Conservation (phyloP, 2,329 filamentous ascomycete genomes). For the Aspergillus niger region DNA sequence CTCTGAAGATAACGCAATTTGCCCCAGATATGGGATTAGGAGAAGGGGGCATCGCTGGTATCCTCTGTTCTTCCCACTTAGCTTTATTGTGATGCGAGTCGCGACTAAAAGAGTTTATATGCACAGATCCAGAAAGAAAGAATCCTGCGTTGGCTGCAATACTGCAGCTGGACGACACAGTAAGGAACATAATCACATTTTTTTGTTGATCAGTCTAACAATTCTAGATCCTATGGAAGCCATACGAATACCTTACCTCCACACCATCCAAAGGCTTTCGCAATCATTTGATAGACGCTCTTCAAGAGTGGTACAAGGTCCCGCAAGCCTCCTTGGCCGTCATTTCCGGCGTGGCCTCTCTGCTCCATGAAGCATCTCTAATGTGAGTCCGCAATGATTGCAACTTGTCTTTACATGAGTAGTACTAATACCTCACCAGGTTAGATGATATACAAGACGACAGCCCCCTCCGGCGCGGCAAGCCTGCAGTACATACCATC, state of each 20-base stretch:
- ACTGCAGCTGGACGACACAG: too few relatives aligned
- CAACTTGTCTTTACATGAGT: too few relatives aligned
- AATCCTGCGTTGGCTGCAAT: too few relatives aligned
- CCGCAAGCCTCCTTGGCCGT: not conserved
- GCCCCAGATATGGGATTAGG: not conserved
- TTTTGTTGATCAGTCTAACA: not conserved
- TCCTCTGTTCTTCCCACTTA: not conserved
- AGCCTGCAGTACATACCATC: constrained; percentile 45
- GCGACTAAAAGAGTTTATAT: not conserved
- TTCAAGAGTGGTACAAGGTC: not conserved
- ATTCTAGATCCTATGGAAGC: not conserved
- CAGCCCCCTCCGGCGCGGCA: constrained; percentile 44
- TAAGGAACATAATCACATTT: too few relatives aligned
- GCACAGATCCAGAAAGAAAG: too few relatives aligned
- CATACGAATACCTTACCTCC: not conserved
- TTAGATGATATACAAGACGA: constrained; percentile 45
- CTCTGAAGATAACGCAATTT: too few relatives aligned
- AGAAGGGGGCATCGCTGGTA: not conserved
- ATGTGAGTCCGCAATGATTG: not conserved
- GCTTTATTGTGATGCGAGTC: not conserved
- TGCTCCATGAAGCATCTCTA: not conserved
- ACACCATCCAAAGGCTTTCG: not conserved
- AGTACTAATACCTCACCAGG: too few relatives aligned
- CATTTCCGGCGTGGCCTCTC: not conserved
- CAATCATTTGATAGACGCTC: not conserved